Evolutionary conservation across 176 grass and related monocot genomes (phyloP).

Genomic region (Tillandsia fasciculata): DNA sequence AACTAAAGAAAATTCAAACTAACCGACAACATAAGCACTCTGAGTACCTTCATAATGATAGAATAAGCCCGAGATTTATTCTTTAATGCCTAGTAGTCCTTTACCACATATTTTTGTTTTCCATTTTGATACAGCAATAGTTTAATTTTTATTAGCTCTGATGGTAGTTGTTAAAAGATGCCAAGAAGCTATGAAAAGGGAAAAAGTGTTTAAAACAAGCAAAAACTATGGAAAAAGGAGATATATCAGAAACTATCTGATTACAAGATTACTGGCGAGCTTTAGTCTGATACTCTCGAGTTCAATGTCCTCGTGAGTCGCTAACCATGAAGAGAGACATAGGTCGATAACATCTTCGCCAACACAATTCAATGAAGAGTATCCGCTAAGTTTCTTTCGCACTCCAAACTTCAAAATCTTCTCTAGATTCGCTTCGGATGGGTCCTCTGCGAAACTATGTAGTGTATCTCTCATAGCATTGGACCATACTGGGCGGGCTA

Average conservation of each 20-base stretch:
- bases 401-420: constrained; percentile 60
- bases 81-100: too few species aligned
- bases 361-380: constrained; percentile 13
- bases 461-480: constrained; percentile 67
- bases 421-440: constrained; percentile 47
- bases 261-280: constrained; percentile 27
- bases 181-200: too few species aligned
- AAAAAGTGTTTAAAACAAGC: too few species aligned
- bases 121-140: too few species aligned
- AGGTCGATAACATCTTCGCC: constrained; percentile 43
- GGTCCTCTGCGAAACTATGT: constrained; percentile 51
- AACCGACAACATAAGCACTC: too few species aligned
- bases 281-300: constrained; percentile 53
- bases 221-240: constrained; percentile 4
- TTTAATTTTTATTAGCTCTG: too few species aligned
- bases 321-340: constrained; percentile 68
- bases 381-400: constrained; percentile 16
- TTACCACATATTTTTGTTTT: too few species aligned
- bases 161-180: too few species aligned
- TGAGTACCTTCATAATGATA: too few species aligned
- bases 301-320: constrained; percentile 47
- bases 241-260: constrained; percentile 23
- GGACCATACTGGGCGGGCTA: constrained; percentile 66
- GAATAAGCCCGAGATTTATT: too few species aligned
- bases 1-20: too few species aligned